Base-by-base conservation (phyloP, 306 rosid species). In the Fragaria vesca region DNA sequence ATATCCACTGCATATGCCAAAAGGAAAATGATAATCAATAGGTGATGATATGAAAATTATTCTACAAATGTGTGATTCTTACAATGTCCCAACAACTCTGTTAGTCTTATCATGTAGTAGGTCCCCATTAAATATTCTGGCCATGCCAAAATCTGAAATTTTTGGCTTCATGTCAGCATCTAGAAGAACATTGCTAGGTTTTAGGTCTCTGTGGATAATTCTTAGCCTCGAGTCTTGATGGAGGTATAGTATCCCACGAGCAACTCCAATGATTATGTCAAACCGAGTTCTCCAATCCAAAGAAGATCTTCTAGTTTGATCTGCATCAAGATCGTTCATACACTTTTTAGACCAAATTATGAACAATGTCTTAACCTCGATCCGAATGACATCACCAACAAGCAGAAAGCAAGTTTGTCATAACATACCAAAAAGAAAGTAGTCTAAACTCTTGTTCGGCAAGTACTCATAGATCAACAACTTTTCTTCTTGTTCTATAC, bases 71-170 rank as follows among this genome's bases (percentile, higher is more conserved):
- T 45, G 48, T 45, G 48, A 2, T 46, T 48, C 91, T 88, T 86
- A 90, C 92, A 82, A 90, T 66, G 92, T 90, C 46, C 94, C 89
- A 43, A 86, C 92, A 18, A 90, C 72, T 16, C 80, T 75, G 6
- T 75, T 81, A 32, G 93, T 90, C 28, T 72, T 75, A 51, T 85
- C 89, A 73, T 84, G 87, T 78, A 80, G 68, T 65, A 84, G 89
- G 46, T 90, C 82, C 5, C 79, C 81, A 5, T 85, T 78, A 67
- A 90, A 77, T 72, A 85, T 87, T 80, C 86, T 88, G 65, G 93
- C 96, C 91, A 82, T 79, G 28, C 96, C 96, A 70, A 89, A 91
- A 76, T 91, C 93, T 48, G 93, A 82, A 50, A 89, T 84, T 81
- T 91, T 91, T 6, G 90, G 90, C 43, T 89, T 82, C 81, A 89